These are phyloP conservation scores for Didymella keratinophila DNA, from an alignment of 2,329 filamentous ascomycete species.

Conservation along the genomic window DNA sequence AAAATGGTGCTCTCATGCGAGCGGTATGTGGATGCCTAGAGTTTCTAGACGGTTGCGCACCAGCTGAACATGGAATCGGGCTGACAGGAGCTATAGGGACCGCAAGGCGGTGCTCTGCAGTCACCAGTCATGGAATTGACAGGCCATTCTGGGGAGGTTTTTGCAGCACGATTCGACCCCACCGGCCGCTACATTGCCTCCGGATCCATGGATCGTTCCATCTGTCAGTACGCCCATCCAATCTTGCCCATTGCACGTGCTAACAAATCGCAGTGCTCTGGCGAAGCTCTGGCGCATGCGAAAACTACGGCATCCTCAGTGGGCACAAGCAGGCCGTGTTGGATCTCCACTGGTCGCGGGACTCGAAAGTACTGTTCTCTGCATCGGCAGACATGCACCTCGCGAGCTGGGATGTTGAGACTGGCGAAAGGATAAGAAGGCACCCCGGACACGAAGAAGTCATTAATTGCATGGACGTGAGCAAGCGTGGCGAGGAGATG, in stretches of 20 bases:
- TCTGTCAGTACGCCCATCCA: constrained; percentile 65
- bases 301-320: constrained; percentile 88
- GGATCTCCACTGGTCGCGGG: constrained; percentile 95
- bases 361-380: constrained; percentile 88
- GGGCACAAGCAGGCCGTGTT: constrained; percentile 92
- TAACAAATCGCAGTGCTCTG: constrained; percentile 74
- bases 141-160: constrained; percentile 82
- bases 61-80: constrained; percentile 30
- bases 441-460: constrained; percentile 94
- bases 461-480: constrained; percentile 91
- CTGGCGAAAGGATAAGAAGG: constrained; percentile 87
- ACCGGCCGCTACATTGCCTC: constrained; percentile 90
- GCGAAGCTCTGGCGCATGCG: constrained; percentile 90
- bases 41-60: constrained; percentile 28
- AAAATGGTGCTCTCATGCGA: constrained; percentile 71
- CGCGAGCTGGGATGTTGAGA: constrained; percentile 93
- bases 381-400: constrained; percentile 93
- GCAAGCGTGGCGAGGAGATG: constrained; percentile 87
- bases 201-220: constrained; percentile 91
- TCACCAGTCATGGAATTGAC: constrained; percentile 94
- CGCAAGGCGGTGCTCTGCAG: constrained; percentile 82
- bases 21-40: constrained; percentile 65
- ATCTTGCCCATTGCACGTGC: constrained; percentile 1
- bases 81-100: constrained; percentile 64
- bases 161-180: constrained; percentile 87